Evolutionary conservation across 169 alveolate genomes (phyloP).

Genomic region (Eimeria brunetti): DNA sequence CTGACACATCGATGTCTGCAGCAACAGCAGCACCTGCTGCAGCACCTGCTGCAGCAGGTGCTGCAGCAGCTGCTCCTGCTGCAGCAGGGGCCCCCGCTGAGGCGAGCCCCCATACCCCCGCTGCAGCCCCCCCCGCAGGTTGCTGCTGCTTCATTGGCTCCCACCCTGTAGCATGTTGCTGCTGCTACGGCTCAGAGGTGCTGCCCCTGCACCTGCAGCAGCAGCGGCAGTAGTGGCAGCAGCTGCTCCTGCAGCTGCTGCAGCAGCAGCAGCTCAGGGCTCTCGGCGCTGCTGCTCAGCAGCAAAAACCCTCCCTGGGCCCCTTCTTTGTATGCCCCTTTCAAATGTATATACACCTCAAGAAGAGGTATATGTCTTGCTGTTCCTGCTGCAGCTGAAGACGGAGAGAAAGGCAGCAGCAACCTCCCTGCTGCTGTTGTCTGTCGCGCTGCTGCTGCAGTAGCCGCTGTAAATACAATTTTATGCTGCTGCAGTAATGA

Average conservation of each 20-base stretch:
- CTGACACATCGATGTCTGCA: neutral
- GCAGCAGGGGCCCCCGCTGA: constrained; percentile 25
- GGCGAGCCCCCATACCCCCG: neutral
- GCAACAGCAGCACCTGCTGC: constrained; percentile 20
- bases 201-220: neutral
- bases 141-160: constrained; percentile 20
- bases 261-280: neutral
- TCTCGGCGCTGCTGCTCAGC: neutral
- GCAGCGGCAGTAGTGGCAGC: neutral
- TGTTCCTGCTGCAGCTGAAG: neutral
- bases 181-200: neutral
- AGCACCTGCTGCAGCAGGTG: neutral
- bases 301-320: neutral
- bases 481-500: neutral
- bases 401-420: neutral
- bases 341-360: neutral
- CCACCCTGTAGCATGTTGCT: constrained; percentile 5
- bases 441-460: neutral
- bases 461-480: neutral
- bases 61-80: constrained; percentile 3
- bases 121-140: neutral
- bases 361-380: neutral
- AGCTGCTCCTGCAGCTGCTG: neutral
- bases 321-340: neutral
- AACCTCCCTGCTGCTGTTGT: neutral